Percentiles rank a stretch among this genome's conserved stretches.
Conservation (phyloP, 192 early-diverging fungal species). For the Kappamyces sp. region DNA sequence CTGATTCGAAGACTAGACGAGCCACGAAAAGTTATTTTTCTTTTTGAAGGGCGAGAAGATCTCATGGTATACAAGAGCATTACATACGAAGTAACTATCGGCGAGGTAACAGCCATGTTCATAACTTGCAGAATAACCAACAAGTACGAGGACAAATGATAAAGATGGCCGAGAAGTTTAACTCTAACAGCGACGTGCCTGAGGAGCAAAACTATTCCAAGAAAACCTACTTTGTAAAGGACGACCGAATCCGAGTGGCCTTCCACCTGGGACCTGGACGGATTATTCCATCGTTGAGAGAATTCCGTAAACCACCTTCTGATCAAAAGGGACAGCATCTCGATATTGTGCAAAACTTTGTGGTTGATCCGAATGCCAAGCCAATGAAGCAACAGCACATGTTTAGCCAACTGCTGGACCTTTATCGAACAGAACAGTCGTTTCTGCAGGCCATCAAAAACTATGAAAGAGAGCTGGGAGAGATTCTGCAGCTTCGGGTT, state of each 20-base stretch:
- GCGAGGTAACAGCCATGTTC: too few relatives aligned
- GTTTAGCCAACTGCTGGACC: slow-evolving; percentile 38
- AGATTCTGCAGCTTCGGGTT: slow-evolving; percentile 39
- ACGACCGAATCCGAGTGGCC: slow-evolving; percentile 48
- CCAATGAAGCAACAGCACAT: slow-evolving; percentile 51
- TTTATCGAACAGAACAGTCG: slow-evolving; percentile 36
- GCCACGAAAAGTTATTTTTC: slow-evolving; percentile 31
- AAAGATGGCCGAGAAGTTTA: slow-evolving; percentile 59
- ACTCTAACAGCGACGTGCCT: slow-evolving; percentile 31
- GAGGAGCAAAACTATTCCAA: slow-evolving; percentile 38
- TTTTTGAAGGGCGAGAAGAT: slow-evolving; percentile 50
- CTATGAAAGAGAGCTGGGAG: slow-evolving; percentile 39
- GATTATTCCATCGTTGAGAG: slow-evolving; percentile 44
- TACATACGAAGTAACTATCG: slow-evolving; percentile 33
- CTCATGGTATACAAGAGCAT: slow-evolving; percentile 45
- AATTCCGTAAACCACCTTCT: slow-evolving; percentile 48
- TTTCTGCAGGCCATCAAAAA: slow-evolving; percentile 45
- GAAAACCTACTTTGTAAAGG: slow-evolving; percentile 49
- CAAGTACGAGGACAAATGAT: slow-evolving; percentile 20
- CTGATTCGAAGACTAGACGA: slow-evolving; percentile 43
- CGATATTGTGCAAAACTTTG: slow-evolving; percentile 33
- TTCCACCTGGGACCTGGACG: slow-evolving; percentile 45
- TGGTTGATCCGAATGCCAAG: slow-evolving; percentile 47
- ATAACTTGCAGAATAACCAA: slow-evolving; percentile 11
- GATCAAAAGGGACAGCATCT: slow-evolving; percentile 45